Evolutionary conservation across 768 basidiomycete genomes (phyloP), one percentile per base, ranked within the genome.

Genomic region (Rhodotorula babjevae): DNA sequence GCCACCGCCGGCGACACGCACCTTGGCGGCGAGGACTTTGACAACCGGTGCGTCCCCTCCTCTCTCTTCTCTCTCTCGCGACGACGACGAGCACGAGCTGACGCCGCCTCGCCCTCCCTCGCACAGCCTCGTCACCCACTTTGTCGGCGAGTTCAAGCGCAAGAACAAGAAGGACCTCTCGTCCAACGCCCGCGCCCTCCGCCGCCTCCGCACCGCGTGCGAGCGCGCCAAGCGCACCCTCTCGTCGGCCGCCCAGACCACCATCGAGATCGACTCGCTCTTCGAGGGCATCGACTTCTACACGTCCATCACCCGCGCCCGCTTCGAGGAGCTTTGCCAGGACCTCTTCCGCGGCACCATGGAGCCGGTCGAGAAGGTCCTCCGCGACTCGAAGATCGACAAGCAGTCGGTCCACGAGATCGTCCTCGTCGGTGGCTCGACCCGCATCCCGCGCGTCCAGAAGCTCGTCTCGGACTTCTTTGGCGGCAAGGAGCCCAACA

Each of bases 391-490:
- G 73, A 96, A 96, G 87, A 94, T 98, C 79, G 92, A 97, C 87
- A 97, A 96, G 86, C 81, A 87, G 61, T 89, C 88, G 79, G 93
- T 98, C 50, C 89, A 97, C 85, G 95, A 98, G 82, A 95, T 98
- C 76, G 95, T 97, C 79, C 86, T 98, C 77, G 95, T 96, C 78
- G 94, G 95, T 82, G 95, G 95, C 73, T 98, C 95, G 61, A 97
- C 95, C 67, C 93, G 93, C 87, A 97, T 98, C 76, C 95, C 95
- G 77, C 91, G 92, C 82, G 90, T 98, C 79, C 89, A 92, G 81
- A 94, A 96, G 84, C 91, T 97, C 81, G 92, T 98, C 68, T 94
- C 92, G 76, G 94, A 97, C 83, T 96, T 91, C 87, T 97, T 97
- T 86, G 92, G 91, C 82, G 94, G 94, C 64, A 74, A 76, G 74